Base-by-base conservation (phyloP, 768 basidiomycete species). In the Lactarius quietus region DNA sequence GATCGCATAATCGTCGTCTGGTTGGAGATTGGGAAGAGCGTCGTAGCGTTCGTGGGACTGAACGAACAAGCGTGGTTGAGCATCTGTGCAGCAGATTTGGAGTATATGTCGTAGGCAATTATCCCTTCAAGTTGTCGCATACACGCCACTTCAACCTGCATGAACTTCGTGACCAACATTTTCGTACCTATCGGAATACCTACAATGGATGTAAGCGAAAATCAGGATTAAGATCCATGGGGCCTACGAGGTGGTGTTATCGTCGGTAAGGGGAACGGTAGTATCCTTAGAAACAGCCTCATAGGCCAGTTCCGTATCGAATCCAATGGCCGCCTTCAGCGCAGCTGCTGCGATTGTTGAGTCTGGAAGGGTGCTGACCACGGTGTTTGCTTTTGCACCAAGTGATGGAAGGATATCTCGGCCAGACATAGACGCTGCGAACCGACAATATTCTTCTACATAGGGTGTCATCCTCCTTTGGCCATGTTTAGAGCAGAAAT, bases 391-490 rank as follows among this genome's bases (percentile, higher is more conserved):
- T 71, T 93, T 89, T 78, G 58, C 29, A 41, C 35, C 33, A 8
- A 28, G 10, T 14, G 4, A 6, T 6, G 17, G 23, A 12, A 57
- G 2, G 14, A 48, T 36, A 17, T 28, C 20, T 10, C 6, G 15
- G 15, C 17, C 6, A 53, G 31, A 29, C 31, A 29, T n/a, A 6
- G 36, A 54, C 67, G 33, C 8, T 33, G 3, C 33, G 3, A 54
- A 84, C 85, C 86, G 31, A 89, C 84, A 15, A 93, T 82, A 67
- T 93, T 93, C 76, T 92, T 93, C 92, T 91, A 93, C 90, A 93
- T 92, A 0, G 92, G 92, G 41, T 93, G 76, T 89, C 91, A 91
- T 3, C 92, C 92, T 18, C 89, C 84, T 85, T 81, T 9, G 5
- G 23, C 23, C 23, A 3, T 14, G 15, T 18, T 45, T 12, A 45